phyloP scores from a whole-genome alignment of 164 flowering plant species.

The Cinnamomum micranthum region DNA sequence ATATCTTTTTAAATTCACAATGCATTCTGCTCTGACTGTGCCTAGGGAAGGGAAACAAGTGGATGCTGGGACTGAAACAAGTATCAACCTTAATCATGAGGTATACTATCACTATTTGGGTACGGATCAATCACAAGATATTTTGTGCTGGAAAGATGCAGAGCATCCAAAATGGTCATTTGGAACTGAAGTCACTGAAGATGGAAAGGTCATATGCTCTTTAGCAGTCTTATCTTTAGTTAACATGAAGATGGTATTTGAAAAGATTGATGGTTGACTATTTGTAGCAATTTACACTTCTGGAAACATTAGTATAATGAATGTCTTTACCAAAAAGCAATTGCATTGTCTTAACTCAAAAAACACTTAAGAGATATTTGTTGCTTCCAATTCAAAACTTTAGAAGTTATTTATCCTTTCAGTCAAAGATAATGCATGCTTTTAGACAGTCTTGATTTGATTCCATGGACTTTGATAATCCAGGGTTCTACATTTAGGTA shows the following conservation, averaged over 20 bases:
- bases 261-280: not conserved
- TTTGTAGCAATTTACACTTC: not conserved
- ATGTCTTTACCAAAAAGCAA: not conserved
- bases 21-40: slow-evolving; percentile 1
- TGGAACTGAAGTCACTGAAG: slow-evolving; percentile 64
- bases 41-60: slow-evolving; percentile 59
- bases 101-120: slow-evolving; percentile 87
- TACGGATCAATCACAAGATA: slow-evolving; percentile 82
- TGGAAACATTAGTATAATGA: not conserved
- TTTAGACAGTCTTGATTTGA: not conserved
- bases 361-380: not conserved
- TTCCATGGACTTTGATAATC: not conserved
- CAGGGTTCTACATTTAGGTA: not conserved
- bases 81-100: slow-evolving; percentile 69
- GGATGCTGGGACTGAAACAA: slow-evolving; percentile 96
- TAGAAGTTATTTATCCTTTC: not conserved
- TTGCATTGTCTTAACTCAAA: not conserved
- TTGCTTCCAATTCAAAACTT: not conserved
- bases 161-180: slow-evolving; percentile 63
- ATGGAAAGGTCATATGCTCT: slow-evolving; percentile 66
- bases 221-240: not conserved
- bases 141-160: slow-evolving; percentile 87
- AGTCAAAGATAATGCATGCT: not conserved
- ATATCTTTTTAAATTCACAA: slow-evolving; percentile 3
- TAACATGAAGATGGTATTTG: not conserved